Conservation (phyloP, 352 stramenopile species). For the Phytophthora cactorum region DNA sequence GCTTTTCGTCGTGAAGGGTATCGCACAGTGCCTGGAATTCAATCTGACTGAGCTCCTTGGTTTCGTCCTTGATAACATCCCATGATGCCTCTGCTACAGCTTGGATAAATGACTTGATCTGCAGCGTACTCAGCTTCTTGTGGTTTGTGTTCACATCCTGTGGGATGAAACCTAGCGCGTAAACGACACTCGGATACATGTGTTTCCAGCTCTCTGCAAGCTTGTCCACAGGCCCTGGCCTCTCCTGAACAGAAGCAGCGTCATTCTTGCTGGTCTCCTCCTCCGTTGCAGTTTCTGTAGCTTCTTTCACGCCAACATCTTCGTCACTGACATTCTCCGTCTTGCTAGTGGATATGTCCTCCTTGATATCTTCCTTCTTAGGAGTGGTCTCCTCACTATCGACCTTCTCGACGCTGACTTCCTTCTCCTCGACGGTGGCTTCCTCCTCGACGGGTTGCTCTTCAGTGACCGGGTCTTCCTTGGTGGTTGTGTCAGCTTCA, state of each 20-base stretch:
- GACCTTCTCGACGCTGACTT: conserved; percentile 1
- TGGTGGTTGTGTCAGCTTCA: conserved; percentile 18
- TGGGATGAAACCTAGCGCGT: conserved; percentile 72
- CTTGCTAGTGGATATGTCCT: conserved; percentile 5
- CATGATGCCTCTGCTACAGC: conserved; percentile 71
- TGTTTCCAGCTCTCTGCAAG: conserved; percentile 47
- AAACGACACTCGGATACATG: conserved; percentile 78
- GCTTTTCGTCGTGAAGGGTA: conserved; percentile 46
- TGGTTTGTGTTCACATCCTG: conserved; percentile 41
- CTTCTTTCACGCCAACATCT: conserved; percentile 4
- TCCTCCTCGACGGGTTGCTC: conserved; percentile 1
- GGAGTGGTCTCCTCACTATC: background rate
- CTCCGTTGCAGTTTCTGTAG: conserved; percentile 2
- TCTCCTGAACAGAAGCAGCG: conserved; percentile 8
- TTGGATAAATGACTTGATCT: conserved; percentile 89
- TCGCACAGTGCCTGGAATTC: conserved; percentile 84
- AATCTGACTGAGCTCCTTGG: conserved; percentile 58
- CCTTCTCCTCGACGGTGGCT: background rate
- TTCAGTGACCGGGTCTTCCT: conserved; percentile 16
- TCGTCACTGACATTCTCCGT: background rate
- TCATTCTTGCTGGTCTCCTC: conserved; percentile 14
- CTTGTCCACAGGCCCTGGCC: conserved; percentile 16
- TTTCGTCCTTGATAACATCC: conserved; percentile 56
- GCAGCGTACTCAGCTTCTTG: conserved; percentile 80
- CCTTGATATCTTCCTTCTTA: conserved; percentile 6